A percentile compares a stretch with the other conserved stretches of the same genome.
Evolutionary conservation across 495 filamentous ascomycete genomes (phyloP).

Genomic region (Penicillium maclennaniae): DNA sequence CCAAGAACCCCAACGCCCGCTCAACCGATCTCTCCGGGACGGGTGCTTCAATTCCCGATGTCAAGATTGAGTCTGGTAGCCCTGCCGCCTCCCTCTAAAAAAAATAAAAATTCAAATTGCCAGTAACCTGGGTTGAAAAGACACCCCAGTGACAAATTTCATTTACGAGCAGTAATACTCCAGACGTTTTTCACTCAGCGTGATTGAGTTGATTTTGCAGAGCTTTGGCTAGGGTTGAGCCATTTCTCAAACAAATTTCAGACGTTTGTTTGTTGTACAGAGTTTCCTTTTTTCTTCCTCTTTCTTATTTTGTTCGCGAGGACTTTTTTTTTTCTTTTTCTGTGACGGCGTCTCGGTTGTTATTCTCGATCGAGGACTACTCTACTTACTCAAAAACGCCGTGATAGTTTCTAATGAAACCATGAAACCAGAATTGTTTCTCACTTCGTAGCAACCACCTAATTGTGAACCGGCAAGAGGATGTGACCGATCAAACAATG

Average conservation of each 20-base stretch:
- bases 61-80: conserved; percentile 43
- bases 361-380: conserved; percentile 24
- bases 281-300: conserved; percentile 17
- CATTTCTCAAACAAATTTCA: conserved; percentile 24
- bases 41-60: conserved; percentile 51
- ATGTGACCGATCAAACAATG: background rate
- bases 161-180: conserved; percentile 6
- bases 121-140: conserved; percentile 1
- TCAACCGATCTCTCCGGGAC: conserved; percentile 73
- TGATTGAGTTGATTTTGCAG: conserved; percentile 15
- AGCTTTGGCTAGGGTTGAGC: conserved; percentile 1
- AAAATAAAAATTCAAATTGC: conserved; percentile 5
- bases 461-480: background rate
- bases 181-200: conserved; percentile 8
- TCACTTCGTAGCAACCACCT: background rate
- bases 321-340: conserved; percentile 20
- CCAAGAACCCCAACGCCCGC: conserved; percentile 77
- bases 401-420: conserved; percentile 34
- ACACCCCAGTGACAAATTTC: conserved; percentile 7
- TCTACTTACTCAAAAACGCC: conserved; percentile 25
- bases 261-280: conserved; percentile 32
- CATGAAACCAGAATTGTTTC: conserved; percentile 21
- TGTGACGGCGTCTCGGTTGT: conserved; percentile 30
- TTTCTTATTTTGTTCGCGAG: conserved; percentile 9
- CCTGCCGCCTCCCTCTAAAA: conserved; percentile 31